Evolutionary conservation across 208 protist species (phyloP), one percentile per base, ranked within the genome.

Genomic region (Plasmodiophora brassicae): DNA sequence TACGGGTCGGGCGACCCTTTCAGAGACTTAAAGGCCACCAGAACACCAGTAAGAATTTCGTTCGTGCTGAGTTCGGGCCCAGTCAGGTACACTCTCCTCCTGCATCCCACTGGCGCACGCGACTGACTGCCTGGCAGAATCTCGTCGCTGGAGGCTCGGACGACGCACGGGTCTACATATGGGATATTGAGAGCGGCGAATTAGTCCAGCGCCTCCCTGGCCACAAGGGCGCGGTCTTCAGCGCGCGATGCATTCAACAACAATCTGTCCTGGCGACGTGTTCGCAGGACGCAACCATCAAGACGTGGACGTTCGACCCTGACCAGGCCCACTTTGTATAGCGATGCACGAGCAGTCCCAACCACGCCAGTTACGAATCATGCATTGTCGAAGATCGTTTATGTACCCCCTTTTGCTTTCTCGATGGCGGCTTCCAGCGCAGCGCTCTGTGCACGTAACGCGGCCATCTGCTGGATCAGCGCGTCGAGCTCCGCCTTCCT

Each of bases 31-130:
- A 94, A 65, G 93, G 93, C 43, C 93, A 95, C 78, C 91, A 93
- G 45, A 95, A 95, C 90, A 95, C 93, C 1, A 92, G 91, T n/a
- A 94, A 94, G 45, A 95, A 94, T 87, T 95, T 95, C 72, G 84
- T 95, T 0, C 86, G 93, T 10, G 83, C 65, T 0, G 32, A 38
- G 1, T 95, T 95, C 78, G 92, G 93, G 20, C 91, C 92, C 20
- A 92, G 90, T 14, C 72, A 92, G 35, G 65, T 78, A 38, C 5
- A 32, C n/a, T 78, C 10, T 38, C 41, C n/a, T 8, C 32, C 20
- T 36, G 32, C 20, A 78, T 32, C 20, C n/a, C 20, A 78, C 20
- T 78, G 5, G 5, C 20, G 41, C n/a, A 44, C 14, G 41, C n/a
- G n/a, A 38, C 10, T 78, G 10, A 44, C 41, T 38, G 41, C 25